Conservation (phyloP, 2,329 filamentous ascomycete species). For the Sordariomycetes sp. region DNA sequence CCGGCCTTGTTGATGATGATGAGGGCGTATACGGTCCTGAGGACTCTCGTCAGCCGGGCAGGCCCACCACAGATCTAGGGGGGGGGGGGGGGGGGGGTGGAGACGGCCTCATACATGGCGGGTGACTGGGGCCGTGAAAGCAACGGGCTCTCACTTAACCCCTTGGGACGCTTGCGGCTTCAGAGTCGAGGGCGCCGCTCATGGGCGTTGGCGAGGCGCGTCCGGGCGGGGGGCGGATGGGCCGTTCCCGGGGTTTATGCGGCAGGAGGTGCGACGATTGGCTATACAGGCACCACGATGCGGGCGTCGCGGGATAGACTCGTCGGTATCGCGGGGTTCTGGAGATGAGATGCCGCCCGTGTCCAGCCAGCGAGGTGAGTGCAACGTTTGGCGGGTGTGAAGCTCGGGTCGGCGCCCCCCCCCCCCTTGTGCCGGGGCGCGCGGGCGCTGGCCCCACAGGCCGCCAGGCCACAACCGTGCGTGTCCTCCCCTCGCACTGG, state of each 20-base stretch:
- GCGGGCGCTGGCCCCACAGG: too few relatives aligned
- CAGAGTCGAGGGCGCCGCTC: background rate
- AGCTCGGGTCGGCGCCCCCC: too few relatives aligned
- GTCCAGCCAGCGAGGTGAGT: too few relatives aligned
- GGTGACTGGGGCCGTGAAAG: background rate
- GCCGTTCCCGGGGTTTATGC: background rate
- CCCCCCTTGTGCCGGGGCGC: too few relatives aligned
- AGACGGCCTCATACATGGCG: background rate
- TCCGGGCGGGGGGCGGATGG: background rate
- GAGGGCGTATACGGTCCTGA: constrained; percentile 85
- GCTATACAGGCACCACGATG: background rate
- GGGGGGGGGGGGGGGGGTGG: too few relatives aligned
- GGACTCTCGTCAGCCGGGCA: background rate
- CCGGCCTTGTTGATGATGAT: constrained; percentile 99
- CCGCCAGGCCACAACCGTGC: too few relatives aligned
- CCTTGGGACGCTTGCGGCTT: background rate
- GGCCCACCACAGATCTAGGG: background rate
- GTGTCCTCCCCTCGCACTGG: too few relatives aligned
- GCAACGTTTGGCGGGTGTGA: too few relatives aligned
- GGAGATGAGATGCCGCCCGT: too few relatives aligned
- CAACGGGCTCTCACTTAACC: background rate
- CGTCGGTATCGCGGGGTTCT: too few relatives aligned
- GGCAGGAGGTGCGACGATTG: background rate
- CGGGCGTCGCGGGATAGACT: too few relatives aligned
- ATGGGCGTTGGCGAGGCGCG: background rate